Percentiles rank a stretch among this genome's conserved stretches.
Evolutionary conservation across 2,329 filamentous ascomycete species (phyloP).

Genomic region (Colletotrichum scovillei): DNA sequence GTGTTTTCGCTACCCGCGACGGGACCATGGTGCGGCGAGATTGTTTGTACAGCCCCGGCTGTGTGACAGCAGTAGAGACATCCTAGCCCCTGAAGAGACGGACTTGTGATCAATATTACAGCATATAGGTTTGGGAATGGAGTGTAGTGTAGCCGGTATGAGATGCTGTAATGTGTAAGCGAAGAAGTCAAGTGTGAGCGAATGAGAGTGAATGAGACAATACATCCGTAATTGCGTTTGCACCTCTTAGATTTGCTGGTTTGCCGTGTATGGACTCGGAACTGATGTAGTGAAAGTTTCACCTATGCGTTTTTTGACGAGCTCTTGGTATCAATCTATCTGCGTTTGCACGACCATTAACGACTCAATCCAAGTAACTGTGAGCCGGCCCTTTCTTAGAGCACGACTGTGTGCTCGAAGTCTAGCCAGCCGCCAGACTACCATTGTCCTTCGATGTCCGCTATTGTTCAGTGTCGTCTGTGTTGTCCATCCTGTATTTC

Average conservation of each 20-base stretch:
- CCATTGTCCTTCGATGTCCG: not conserved
- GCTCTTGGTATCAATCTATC: conserved; percentile 28
- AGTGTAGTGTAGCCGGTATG: not conserved
- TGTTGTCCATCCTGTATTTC: conserved; percentile 1
- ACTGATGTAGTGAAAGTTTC: not conserved
- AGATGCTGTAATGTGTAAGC: not conserved
- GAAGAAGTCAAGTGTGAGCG: not conserved
- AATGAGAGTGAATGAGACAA: not conserved
- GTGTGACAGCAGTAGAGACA: not conserved
- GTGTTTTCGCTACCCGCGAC: not conserved
- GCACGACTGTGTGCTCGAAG: not conserved
- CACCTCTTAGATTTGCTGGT: not conserved
- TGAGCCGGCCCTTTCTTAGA: not conserved
- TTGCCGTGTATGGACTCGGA: not conserved
- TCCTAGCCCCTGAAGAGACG: not conserved
- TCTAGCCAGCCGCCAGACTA: conserved; percentile 1
- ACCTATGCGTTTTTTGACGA: not conserved
- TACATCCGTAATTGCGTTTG: too few species aligned
- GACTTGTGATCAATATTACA: not conserved
- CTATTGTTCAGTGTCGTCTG: not conserved
- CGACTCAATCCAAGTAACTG: conserved; percentile 2
- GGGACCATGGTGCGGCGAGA: not conserved
- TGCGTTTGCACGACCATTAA: conserved; percentile 12
- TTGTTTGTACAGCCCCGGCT: not conserved
- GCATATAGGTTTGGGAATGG: not conserved